These are phyloP conservation scores for Keithomyces neogunnii DNA, from an alignment of 2,329 filamentous ascomycete species.

Conservation along the genomic window DNA sequence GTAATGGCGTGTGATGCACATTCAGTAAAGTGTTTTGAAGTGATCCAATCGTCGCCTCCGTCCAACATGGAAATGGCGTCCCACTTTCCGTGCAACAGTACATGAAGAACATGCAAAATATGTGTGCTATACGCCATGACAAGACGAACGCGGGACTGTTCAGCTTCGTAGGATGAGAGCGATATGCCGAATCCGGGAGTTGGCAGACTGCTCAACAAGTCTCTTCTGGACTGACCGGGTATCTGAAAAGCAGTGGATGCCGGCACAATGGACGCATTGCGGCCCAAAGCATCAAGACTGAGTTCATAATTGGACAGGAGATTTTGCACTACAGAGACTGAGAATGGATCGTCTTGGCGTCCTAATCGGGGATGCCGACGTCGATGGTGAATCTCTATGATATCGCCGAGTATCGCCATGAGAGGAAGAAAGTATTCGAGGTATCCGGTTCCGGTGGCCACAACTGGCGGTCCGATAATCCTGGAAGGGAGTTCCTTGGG, in stretches of 20 bases:
- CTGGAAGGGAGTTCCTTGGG: constrained; percentile 22
- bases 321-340: constrained; percentile 25
- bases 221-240: constrained; percentile 1
- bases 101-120: constrained; percentile 38
- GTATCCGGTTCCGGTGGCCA: constrained; percentile 32
- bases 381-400: constrained; percentile 37
- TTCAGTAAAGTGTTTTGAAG: constrained; percentile 33
- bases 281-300: constrained; percentile 24
- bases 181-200: constrained; percentile 3
- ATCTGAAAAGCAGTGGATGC: constrained; percentile 3
- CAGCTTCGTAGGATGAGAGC: constrained; percentile 11
- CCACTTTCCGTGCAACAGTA: constrained; percentile 40
- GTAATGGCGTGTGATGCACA: constrained; percentile 38
- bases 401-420: constrained; percentile 39
- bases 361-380: constrained; percentile 34
- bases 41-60: constrained; percentile 39
- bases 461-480: constrained; percentile 28
- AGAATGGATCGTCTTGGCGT: constrained; percentile 23
- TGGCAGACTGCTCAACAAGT: constrained; percentile 8
- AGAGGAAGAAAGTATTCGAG: constrained; percentile 43
- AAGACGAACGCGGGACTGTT: constrained; percentile 25
- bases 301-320: constrained; percentile 29
- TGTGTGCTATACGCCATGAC: constrained; percentile 39
- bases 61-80: constrained; percentile 41
- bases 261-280: constrained; percentile 10